phyloP scores from a whole-genome alignment of 75 land plant genomes.

The Ceratopteris richardii region DNA sequence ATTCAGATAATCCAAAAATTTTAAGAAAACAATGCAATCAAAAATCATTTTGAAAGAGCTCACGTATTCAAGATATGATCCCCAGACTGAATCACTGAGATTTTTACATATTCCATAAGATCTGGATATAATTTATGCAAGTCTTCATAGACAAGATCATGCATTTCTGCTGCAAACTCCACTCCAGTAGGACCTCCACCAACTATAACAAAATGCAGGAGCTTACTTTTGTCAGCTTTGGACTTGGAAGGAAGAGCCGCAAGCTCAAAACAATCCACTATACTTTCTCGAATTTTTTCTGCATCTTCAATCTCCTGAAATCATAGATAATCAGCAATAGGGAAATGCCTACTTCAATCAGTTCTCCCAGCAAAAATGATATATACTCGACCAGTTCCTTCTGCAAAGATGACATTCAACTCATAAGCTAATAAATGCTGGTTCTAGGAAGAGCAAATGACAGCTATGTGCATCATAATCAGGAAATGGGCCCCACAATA shows the following conservation, averaged over 20 bases:
- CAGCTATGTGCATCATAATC: too few relatives aligned
- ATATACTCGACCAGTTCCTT: too few relatives aligned
- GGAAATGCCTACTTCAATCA: too few relatives aligned
- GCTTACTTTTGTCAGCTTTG: constrained; percentile 63
- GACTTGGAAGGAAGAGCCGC: constrained; percentile 59
- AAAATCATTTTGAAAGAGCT: constrained; percentile 9
- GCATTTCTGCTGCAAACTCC: constrained; percentile 90
- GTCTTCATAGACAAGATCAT: constrained; percentile 83
- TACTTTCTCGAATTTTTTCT: constrained; percentile 64
- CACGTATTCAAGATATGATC: constrained; percentile 90
- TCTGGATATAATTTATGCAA: constrained; percentile 61
- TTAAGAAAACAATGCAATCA: too few relatives aligned
- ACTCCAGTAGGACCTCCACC: constrained; percentile 99
- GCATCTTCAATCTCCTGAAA: constrained; percentile 93
- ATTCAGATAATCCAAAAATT: too few relatives aligned
- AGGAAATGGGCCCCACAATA: too few relatives aligned
- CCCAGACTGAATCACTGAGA: constrained; percentile 67
- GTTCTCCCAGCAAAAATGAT: too few relatives aligned
- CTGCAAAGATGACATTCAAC: too few relatives aligned
- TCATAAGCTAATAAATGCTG: too few relatives aligned
- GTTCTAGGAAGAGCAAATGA: too few relatives aligned
- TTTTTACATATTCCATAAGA: constrained; percentile 39
- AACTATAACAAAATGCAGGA: constrained; percentile 80
- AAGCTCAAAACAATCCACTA: constrained; percentile 84
- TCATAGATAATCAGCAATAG: neutral